Evolutionary conservation across 805 yeast species (phyloP).

Genomic region (Lachancea kluyveri): DNA sequence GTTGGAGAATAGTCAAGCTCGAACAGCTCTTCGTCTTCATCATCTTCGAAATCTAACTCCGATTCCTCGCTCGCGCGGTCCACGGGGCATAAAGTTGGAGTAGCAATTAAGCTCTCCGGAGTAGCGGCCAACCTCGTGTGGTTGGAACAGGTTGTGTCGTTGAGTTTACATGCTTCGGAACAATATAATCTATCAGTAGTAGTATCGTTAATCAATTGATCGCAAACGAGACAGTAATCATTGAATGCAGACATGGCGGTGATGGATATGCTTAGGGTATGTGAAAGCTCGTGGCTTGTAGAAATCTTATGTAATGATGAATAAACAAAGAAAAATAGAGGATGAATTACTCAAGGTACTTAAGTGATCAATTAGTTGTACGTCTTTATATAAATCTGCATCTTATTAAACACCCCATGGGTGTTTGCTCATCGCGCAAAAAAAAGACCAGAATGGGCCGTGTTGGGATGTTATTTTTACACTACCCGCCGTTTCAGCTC

Average conservation of each 20-base stretch:
- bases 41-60: constrained; percentile 4
- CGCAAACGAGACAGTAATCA: constrained; percentile 56
- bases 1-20: constrained; percentile 7
- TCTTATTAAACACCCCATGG: too few relatives aligned
- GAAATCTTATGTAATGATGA: too few relatives aligned
- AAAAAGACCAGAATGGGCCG: too few relatives aligned
- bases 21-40: constrained; percentile 6
- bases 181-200: constrained; percentile 24
- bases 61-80: constrained; percentile 6
- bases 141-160: constrained; percentile 9
- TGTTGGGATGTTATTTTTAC: too few relatives aligned
- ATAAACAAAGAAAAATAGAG: too few relatives aligned
- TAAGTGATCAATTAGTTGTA: too few relatives aligned
- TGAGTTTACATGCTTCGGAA: constrained; percentile 19
- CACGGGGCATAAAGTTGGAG: constrained; percentile 11
- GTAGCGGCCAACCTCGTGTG: constrained; percentile 8
- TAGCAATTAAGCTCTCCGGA: constrained; percentile 9
- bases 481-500: too few relatives aligned
- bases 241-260: constrained; percentile 37
- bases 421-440: too few relatives aligned
- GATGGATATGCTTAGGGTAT: too few relatives aligned
- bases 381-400: too few relatives aligned
- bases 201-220: constrained; percentile 24
- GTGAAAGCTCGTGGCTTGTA: too few relatives aligned
- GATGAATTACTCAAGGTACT: too few relatives aligned